Percentiles rank a stretch among this genome's conserved stretches.
Conservation (phyloP, 2,329 filamentous ascomycete species). For the Blastomyces emzantsi region DNA sequence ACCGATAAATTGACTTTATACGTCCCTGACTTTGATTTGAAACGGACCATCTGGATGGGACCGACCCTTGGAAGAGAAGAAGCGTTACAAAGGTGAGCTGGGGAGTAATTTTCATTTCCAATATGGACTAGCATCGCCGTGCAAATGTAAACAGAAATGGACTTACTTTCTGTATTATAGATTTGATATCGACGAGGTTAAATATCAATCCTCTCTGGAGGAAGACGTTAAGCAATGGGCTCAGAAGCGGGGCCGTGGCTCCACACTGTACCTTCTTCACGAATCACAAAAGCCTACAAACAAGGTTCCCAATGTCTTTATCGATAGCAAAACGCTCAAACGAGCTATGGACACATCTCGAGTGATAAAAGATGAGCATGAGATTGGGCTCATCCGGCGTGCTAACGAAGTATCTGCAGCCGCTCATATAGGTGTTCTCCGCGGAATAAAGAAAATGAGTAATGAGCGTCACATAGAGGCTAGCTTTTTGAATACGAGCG, state of each 20-base stretch:
- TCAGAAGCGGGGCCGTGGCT: conserved; percentile 19
- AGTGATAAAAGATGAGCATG: conserved; percentile 65
- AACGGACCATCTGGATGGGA: conserved; percentile 35
- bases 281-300: conserved; percentile 25
- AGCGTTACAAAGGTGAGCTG: conserved; percentile 42
- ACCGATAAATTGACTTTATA: conserved; percentile 60
- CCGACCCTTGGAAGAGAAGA: conserved; percentile 43
- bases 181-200: conserved; percentile 64
- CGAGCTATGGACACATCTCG: conserved; percentile 58
- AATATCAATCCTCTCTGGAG: conserved; percentile 44
- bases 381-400: conserved; percentile 62
- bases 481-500: conserved; percentile 65
- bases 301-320: not conserved
- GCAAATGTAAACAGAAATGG: not conserved
- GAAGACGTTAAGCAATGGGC: conserved; percentile 42
- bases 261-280: conserved; percentile 32
- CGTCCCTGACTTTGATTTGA: conserved; percentile 59
- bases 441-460: conserved; percentile 52
- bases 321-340: conserved; percentile 24
- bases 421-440: conserved; percentile 56
- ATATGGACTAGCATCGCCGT: not conserved
- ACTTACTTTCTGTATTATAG: conserved; percentile 22
- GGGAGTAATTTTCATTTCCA: not conserved
- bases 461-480: conserved; percentile 82
- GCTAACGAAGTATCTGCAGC: conserved; percentile 62